A percentile compares a stretch with the other conserved stretches of the same genome.
phyloP scores from a whole-genome alignment of 495 filamentous ascomycete genomes.

The Clavariopsis aquatica region DNA sequence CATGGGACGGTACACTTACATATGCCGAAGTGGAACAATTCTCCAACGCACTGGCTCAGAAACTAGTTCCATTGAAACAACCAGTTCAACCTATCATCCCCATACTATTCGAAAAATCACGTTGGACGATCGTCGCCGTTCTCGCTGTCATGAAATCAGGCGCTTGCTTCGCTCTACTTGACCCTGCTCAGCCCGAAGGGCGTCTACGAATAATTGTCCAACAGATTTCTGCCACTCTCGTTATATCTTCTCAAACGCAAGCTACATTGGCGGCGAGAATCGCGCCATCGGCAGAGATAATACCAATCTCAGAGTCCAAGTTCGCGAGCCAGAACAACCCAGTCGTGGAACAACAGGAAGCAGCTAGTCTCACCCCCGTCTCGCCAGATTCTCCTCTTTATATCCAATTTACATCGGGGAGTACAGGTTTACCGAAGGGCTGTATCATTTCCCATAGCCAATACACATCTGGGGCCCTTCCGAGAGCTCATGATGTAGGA shows the following conservation, averaged over 20 bases:
- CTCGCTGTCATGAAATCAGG: conserved; percentile 36
- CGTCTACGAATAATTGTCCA: conserved; percentile 21
- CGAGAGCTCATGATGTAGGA: conserved; percentile 20
- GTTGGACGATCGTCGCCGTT: conserved; percentile 33
- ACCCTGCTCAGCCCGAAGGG: conserved; percentile 32
- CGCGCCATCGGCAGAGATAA: conserved; percentile 9
- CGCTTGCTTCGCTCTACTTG: conserved; percentile 17
- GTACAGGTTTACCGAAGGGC: conserved; percentile 33
- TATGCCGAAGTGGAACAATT: conserved; percentile 29
- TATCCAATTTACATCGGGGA: conserved; percentile 33
- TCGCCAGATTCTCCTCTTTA: conserved; percentile 13
- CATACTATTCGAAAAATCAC: conserved; percentile 32
- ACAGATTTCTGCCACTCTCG: conserved; percentile 16
- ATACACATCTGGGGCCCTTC: conserved; percentile 25
- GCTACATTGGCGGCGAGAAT: conserved; percentile 13
- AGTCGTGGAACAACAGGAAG: conserved; percentile 4
- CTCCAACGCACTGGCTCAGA: conserved; percentile 25
- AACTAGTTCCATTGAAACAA: conserved; percentile 5
- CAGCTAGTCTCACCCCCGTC: neutral
- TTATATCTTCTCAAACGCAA: conserved; percentile 23
- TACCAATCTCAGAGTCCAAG: conserved; percentile 29
- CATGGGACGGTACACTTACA: conserved; percentile 31
- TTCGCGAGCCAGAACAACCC: conserved; percentile 19
- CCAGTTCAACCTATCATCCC: conserved; percentile 17
- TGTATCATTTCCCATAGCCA: conserved; percentile 19